phyloP scores from a whole-genome alignment of 257 asterid genomes.

The Mentha longifolia region DNA sequence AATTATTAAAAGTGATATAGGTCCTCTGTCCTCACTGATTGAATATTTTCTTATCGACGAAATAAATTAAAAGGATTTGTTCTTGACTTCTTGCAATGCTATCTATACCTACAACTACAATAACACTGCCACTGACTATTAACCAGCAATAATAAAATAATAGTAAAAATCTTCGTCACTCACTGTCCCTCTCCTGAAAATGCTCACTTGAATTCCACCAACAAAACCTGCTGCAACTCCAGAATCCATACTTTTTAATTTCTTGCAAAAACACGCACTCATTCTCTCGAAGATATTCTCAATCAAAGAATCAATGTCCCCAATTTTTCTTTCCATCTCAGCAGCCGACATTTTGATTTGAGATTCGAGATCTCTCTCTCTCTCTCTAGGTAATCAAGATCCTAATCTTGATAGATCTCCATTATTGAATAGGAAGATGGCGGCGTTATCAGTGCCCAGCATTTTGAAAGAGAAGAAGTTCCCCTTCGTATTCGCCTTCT shows the following conservation, averaged over 20 bases:
- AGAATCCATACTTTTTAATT: neutral
- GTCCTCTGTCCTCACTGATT: neutral
- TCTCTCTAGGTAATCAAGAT: constrained; percentile 2
- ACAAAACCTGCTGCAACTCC: constrained; percentile 12
- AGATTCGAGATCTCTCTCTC: neutral
- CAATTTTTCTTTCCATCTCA: neutral
- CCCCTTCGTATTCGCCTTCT: constrained; percentile 69
- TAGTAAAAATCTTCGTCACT: neutral
- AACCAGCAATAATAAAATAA: neutral
- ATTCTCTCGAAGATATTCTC: neutral
- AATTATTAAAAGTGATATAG: neutral
- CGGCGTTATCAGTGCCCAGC: constrained; percentile 62
- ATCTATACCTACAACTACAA: no score
- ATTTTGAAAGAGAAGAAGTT: constrained; percentile 71
- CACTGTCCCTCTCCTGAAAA: neutral
- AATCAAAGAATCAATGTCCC: constrained; percentile 2
- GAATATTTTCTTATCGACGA: no score
- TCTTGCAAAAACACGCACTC: neutral
- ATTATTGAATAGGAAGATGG: constrained; percentile 14
- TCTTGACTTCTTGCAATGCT: no score
- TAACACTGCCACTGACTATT: neutral
- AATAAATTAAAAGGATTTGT: no score
- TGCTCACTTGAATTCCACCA: neutral
- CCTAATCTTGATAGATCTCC: constrained; percentile 14
- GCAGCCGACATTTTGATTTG: constrained; percentile 7